phyloP scores from a whole-genome alignment of 768 basidiomycete species.

The Paxillus rubicundulus region DNA sequence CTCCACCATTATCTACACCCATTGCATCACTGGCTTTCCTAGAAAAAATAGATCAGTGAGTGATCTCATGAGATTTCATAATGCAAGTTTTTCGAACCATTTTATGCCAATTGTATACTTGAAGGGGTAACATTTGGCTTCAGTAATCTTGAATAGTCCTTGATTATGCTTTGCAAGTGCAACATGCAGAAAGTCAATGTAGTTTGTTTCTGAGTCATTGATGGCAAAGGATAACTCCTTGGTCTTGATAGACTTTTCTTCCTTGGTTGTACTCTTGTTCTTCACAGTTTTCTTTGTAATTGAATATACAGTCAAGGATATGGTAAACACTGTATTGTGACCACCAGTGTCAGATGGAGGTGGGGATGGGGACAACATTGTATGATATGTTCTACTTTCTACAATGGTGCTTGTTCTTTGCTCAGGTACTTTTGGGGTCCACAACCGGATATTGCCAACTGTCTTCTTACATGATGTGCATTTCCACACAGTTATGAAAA shows the following conservation, averaged over 20 bases:
- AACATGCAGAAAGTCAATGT: not conserved
- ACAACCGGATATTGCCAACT: too few relatives aligned
- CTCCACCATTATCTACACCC: not conserved
- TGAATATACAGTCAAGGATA: too few relatives aligned
- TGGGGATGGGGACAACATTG: too few relatives aligned
- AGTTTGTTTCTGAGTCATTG: not conserved
- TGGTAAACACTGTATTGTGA: too few relatives aligned
- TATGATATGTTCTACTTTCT: too few relatives aligned
- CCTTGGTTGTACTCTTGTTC: not conserved
- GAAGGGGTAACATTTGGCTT: slow-evolving; percentile 17
- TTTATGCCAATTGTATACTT: not conserved
- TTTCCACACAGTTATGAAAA: too few relatives aligned
- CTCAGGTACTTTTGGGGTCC: too few relatives aligned
- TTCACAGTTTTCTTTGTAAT: too few relatives aligned
- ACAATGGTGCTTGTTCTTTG: too few relatives aligned
- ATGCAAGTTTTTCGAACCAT: not conserved
- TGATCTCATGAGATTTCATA: not conserved
- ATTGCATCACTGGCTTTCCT: too few relatives aligned
- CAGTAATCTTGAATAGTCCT: slow-evolving; percentile 11
- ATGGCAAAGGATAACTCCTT: not conserved
- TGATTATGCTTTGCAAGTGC: not conserved
- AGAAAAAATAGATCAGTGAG: not conserved
- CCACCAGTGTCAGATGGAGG: too few relatives aligned
- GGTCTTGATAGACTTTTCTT: not conserved
- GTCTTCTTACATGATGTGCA: too few relatives aligned